A percentile compares a stretch with the other conserved stretches of the same genome.
Evolutionary conservation across 495 filamentous ascomycete genomes (phyloP).

Genomic region (Hypoxylon lenormandii): DNA sequence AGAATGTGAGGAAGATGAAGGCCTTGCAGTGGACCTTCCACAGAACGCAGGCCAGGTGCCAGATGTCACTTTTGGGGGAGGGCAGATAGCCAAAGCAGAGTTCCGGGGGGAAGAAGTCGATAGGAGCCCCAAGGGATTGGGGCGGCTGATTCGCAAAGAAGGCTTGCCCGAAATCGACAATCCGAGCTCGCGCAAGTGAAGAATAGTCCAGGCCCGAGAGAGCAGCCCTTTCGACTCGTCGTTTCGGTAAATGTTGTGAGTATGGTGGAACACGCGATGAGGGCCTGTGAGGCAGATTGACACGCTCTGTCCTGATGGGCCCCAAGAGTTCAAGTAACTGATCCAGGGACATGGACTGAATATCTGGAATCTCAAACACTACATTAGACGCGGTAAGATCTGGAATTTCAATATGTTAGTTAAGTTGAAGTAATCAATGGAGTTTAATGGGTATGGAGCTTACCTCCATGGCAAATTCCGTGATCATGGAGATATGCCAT

Average conservation of each 20-base stretch:
- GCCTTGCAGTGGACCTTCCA: background rate
- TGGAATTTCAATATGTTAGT: background rate
- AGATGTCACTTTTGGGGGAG: background rate
- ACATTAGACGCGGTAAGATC: background rate
- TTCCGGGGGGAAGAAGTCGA: background rate
- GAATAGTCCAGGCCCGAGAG: background rate
- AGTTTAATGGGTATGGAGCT: background rate
- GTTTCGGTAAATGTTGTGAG: background rate
- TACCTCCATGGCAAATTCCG: slow-evolving; percentile 1
- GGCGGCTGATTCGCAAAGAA: background rate
- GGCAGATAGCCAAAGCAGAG: background rate
- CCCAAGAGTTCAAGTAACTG: background rate
- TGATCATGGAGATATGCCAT: background rate
- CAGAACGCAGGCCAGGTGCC: background rate
- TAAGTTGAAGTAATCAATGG: background rate
- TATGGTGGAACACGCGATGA: too few species aligned
- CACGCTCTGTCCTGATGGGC: background rate
- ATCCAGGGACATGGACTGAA: background rate
- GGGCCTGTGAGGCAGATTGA: background rate
- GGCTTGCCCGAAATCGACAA: slow-evolving; percentile 4
- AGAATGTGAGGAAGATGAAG: background rate
- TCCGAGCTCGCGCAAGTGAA: background rate
- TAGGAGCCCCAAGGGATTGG: background rate
- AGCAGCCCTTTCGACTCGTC: background rate
- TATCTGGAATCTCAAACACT: background rate